A percentile compares a stretch with the other conserved stretches of the same genome.
These are phyloP conservation scores for Ceratocystis smalleyi DNA, from an alignment of 2,329 filamentous ascomycete species.

Conservation along the genomic window DNA sequence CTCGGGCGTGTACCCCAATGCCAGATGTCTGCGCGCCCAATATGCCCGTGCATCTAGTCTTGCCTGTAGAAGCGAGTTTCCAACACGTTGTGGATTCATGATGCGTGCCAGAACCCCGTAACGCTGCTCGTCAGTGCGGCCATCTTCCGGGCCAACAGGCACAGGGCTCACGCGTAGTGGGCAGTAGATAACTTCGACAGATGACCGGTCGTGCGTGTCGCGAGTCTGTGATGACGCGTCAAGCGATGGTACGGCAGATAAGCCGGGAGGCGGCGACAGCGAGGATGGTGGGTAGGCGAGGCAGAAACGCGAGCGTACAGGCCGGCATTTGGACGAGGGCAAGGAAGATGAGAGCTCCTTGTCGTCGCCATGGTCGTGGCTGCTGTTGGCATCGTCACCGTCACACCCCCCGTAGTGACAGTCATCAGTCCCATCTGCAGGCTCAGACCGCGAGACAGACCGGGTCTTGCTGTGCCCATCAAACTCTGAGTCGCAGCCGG, in stretches of 20 bases:
- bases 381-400: too few relatives aligned
- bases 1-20: neutral
- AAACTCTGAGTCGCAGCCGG: neutral
- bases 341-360: neutral
- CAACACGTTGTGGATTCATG: neutral
- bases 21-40: neutral
- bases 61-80: neutral
- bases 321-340: neutral
- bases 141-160: neutral
- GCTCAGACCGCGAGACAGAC: too few relatives aligned
- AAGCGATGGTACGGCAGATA: neutral
- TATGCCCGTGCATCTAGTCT: neutral
- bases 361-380: too few relatives aligned
- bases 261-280: neutral
- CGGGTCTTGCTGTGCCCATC: neutral
- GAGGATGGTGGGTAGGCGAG: neutral
- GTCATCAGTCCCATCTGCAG: too few relatives aligned
- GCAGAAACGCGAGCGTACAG: neutral
- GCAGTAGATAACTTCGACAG: neutral
- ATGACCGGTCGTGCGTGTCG: neutral
- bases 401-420: too few relatives aligned
- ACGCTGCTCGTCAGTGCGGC: neutral
- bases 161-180: neutral
- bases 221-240: neutral
- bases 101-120: neutral